Evolutionary conservation across 73 alveolate species (phyloP).

Genomic region (Tetrahymena malaccensis): DNA sequence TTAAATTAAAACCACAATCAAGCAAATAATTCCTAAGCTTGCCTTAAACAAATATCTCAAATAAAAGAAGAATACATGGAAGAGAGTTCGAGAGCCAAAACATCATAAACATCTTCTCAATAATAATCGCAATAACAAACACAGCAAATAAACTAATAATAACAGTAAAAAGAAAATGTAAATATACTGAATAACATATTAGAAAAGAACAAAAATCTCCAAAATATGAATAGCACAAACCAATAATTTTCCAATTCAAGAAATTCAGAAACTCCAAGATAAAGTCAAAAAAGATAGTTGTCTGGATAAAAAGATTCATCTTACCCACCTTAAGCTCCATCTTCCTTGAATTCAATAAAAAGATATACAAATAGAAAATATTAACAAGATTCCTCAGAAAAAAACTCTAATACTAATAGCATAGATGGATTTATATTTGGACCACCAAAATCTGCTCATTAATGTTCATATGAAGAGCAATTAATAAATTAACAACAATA

Average conservation of each 20-base stretch:
- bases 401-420: neutral
- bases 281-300: neutral
- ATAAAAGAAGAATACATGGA: neutral
- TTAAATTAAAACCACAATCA: neutral
- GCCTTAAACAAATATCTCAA: neutral
- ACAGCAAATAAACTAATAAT: neutral
- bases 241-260: neutral
- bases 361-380: neutral
- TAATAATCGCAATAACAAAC: neutral
- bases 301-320: neutral
- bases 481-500: neutral
- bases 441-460: neutral
- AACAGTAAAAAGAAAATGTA: neutral
- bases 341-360: neutral
- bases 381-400: neutral
- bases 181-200: neutral
- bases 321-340: neutral
- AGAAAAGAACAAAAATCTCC: neutral
- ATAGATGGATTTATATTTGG: neutral
- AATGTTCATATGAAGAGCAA: neutral
- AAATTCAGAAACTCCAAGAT: neutral
- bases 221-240: neutral
- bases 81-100: neutral
- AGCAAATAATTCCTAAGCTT: neutral
- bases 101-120: neutral